A percentile compares a stretch with the other conserved stretches of the same genome.
phyloP scores from a whole-genome alignment of 331 rosid species.

The Telfairia occidentalis region DNA sequence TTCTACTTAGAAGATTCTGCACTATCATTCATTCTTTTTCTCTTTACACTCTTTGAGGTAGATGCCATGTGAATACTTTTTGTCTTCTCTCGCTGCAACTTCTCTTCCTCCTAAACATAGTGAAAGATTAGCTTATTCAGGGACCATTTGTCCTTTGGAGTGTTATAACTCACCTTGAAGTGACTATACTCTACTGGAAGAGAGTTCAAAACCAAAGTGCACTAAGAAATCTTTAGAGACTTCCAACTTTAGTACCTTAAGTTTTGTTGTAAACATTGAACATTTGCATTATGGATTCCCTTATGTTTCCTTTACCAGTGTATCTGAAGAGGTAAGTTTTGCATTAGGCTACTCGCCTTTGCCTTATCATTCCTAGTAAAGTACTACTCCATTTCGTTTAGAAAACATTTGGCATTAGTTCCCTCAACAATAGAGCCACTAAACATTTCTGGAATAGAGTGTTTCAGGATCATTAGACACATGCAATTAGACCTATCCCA shows the following conservation, averaged over 20 bases:
- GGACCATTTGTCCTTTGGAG: not conserved
- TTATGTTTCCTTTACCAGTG: not conserved
- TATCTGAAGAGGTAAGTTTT: not conserved
- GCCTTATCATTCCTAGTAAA: not conserved
- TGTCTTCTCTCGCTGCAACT: not conserved
- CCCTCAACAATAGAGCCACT: too few species aligned
- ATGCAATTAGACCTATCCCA: too few species aligned
- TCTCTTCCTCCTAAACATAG: not conserved
- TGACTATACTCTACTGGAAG: not conserved
- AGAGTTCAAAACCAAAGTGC: not conserved
- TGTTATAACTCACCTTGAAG: not conserved
- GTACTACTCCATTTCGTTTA: not conserved
- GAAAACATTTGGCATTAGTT: not conserved
- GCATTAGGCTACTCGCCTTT: conserved; percentile 15
- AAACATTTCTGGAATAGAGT: too few species aligned
- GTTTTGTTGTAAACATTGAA: not conserved
- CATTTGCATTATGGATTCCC: conserved; percentile 7
- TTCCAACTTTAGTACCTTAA: not conserved
- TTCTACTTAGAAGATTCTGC: not conserved
- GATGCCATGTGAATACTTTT: not conserved
- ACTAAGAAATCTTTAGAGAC: not conserved
- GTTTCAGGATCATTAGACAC: too few species aligned
- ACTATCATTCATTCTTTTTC: not conserved
- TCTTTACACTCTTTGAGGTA: not conserved
- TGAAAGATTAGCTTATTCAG: not conserved